Percentiles rank a stretch among this genome's conserved stretches.
These are phyloP conservation scores for Macrocybe gigantea DNA, from an alignment of 768 basidiomycete genomes.

Conservation along the genomic window DNA sequence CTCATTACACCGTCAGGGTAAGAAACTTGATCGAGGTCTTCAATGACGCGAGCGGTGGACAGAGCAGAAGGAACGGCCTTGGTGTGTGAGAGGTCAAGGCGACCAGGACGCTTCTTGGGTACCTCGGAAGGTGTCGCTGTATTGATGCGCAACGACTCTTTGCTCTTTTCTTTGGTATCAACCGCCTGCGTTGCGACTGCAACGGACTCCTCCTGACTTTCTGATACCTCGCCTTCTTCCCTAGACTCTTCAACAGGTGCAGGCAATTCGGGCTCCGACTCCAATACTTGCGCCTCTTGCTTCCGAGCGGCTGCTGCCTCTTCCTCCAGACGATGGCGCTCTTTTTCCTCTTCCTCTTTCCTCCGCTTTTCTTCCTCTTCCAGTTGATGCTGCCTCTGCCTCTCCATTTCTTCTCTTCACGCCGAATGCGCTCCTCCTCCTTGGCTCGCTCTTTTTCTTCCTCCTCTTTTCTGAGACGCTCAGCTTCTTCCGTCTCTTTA, in stretches of 20 bases:
- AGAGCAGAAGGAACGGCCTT: slow-evolving; percentile 61
- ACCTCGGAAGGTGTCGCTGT: slow-evolving; percentile 39
- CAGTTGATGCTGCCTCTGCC: slow-evolving; percentile 38
- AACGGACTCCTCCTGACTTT: slow-evolving; percentile 35
- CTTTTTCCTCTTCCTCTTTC: slow-evolving; percentile 28
- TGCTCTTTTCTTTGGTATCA: background rate
- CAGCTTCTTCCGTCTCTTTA: slow-evolving; percentile 25
- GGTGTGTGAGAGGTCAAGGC: slow-evolving; percentile 60
- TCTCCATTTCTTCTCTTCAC: slow-evolving; percentile 49
- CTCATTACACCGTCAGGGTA: slow-evolving; percentile 84
- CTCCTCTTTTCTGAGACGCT: slow-evolving; percentile 27
- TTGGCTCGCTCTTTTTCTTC: slow-evolving; percentile 21
- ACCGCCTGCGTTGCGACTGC: background rate
- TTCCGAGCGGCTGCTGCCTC: slow-evolving; percentile 21
- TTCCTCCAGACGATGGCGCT: slow-evolving; percentile 27
- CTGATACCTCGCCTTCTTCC: slow-evolving; percentile 42
- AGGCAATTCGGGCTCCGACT: slow-evolving; percentile 21
- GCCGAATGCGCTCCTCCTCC: slow-evolving; percentile 23
- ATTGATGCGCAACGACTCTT: slow-evolving; percentile 50
- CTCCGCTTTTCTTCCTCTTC: slow-evolving; percentile 35
- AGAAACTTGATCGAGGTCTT: slow-evolving; percentile 67
- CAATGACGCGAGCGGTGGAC: slow-evolving; percentile 79
- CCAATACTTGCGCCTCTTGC: slow-evolving; percentile 28
- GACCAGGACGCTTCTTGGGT: slow-evolving; percentile 55
- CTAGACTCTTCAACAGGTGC: slow-evolving; percentile 24